Percentiles rank a stretch among this genome's conserved stretches.
These are phyloP conservation scores for Xerocomus minutiporus DNA, from an alignment of 1,284 basidiomycete species.

Conservation along the genomic window DNA sequence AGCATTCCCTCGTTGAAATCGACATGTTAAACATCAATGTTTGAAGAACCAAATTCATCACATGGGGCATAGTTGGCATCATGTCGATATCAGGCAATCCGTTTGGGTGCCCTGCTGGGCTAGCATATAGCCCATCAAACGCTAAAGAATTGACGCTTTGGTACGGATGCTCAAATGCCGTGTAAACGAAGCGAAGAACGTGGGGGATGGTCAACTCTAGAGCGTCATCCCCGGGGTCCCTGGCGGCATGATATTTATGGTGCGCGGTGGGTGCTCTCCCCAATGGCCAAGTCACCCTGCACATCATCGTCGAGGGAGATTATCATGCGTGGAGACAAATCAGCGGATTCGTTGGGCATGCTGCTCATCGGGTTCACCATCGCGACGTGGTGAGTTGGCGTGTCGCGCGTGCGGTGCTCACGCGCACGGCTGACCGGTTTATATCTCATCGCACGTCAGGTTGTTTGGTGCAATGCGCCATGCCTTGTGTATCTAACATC, in stretches of 20 bases:
- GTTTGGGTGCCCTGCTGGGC: not conserved
- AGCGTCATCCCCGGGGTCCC: not conserved
- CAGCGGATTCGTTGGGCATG: constrained; percentile 9
- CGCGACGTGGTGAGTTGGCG: constrained; percentile 10
- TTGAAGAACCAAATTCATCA: not conserved
- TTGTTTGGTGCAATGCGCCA: constrained; percentile 8
- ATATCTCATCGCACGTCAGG: not conserved
- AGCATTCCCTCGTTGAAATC: not conserved
- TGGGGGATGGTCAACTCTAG: not conserved
- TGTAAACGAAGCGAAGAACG: not conserved
- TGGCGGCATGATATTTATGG: too few relatives aligned
- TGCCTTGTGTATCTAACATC: not conserved
- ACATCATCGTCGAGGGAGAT: not conserved
- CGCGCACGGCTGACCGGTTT: too few relatives aligned
- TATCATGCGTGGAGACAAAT: not conserved
- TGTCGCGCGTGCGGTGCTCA: not conserved
- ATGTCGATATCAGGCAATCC: not conserved
- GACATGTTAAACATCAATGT: not conserved
- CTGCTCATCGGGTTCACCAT: constrained; percentile 11
- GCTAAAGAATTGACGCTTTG: not conserved
- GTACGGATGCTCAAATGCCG: not conserved
- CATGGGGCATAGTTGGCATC: too few relatives aligned
- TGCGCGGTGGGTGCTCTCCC: too few relatives aligned
- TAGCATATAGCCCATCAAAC: not conserved
- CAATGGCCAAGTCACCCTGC: not conserved